Evolutionary conservation across 108 stramenopile species (phyloP).

Genomic region (Cylindrotheca closterium): DNA sequence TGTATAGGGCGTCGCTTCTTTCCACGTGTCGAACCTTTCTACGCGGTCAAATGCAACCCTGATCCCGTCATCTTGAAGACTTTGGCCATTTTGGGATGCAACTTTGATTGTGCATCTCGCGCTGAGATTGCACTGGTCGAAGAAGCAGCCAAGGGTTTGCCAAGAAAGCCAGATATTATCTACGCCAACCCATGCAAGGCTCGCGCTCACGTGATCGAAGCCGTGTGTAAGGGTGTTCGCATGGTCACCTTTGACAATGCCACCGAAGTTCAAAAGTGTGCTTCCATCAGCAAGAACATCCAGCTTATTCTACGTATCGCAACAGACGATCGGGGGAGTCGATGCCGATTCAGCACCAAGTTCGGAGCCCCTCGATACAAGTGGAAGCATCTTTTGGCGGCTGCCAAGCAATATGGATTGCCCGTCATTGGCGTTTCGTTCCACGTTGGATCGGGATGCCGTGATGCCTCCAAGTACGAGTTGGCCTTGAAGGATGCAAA

Average conservation of each 20-base stretch:
- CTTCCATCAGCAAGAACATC: constrained; percentile 56
- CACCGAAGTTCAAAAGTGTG: constrained; percentile 87
- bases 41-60: constrained; percentile 90
- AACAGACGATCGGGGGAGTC: constrained; percentile 80
- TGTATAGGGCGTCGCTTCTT: constrained; percentile 56
- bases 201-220: constrained; percentile 68
- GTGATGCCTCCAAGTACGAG: constrained; percentile 79
- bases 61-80: constrained; percentile 78
- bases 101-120: constrained; percentile 91
- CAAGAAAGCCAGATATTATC: constrained; percentile 74
- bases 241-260: constrained; percentile 92
- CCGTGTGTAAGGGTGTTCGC: constrained; percentile 69
- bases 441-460: constrained; percentile 92
- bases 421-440: constrained; percentile 85
- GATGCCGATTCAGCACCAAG: constrained; percentile 78
- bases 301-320: constrained; percentile 80
- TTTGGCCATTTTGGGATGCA: constrained; percentile 72
- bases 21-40: constrained; percentile 84
- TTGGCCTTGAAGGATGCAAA: constrained; percentile 78
- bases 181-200: constrained; percentile 94
- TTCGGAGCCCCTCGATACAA: constrained; percentile 78
- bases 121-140: constrained; percentile 83
- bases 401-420: constrained; percentile 68
- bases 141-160: constrained; percentile 55
- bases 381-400: constrained; percentile 57